phyloP scores from a whole-genome alignment of 305 asterid genomes.

The Fraxinus nigra region DNA sequence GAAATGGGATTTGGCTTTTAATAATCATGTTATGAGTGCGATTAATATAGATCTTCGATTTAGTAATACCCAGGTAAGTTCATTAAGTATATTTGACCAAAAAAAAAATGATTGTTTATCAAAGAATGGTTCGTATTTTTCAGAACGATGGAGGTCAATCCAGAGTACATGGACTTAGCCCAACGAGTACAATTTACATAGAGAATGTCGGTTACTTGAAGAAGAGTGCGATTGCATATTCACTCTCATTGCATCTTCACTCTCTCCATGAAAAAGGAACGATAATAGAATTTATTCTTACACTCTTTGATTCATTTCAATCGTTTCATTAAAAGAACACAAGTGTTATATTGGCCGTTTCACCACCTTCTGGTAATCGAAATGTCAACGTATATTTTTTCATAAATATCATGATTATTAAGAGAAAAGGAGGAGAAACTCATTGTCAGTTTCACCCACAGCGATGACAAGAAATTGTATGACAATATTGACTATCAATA shows the following conservation, averaged over 20 bases:
- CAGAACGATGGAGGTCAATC: not conserved
- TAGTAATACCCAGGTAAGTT: not conserved
- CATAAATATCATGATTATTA: not conserved
- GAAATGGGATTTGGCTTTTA: constrained; percentile 36
- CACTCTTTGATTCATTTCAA: not conserved
- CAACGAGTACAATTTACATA: not conserved
- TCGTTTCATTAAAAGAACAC: not conserved
- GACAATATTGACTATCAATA: not conserved
- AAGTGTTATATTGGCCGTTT: too few relatives aligned
- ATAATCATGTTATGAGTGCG: constrained; percentile 13
- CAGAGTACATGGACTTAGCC: not conserved
- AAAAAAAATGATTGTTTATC: not conserved
- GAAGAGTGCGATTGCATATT: not conserved
- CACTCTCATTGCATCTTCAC: not conserved
- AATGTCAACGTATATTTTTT: not conserved
- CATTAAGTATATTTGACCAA: not conserved
- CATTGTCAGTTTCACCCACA: not conserved
- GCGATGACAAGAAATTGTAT: not conserved
- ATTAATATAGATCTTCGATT: not conserved
- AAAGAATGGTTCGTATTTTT: not conserved
- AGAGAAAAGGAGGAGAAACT: not conserved
- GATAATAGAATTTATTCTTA: too few relatives aligned
- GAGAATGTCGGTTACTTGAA: not conserved
- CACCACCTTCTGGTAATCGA: not conserved
- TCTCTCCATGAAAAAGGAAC: not conserved